These are phyloP conservation scores for Polytrichum commune DNA, from an alignment of 225 moss, liverwort and hornwort genomes.

Conservation along the genomic window DNA sequence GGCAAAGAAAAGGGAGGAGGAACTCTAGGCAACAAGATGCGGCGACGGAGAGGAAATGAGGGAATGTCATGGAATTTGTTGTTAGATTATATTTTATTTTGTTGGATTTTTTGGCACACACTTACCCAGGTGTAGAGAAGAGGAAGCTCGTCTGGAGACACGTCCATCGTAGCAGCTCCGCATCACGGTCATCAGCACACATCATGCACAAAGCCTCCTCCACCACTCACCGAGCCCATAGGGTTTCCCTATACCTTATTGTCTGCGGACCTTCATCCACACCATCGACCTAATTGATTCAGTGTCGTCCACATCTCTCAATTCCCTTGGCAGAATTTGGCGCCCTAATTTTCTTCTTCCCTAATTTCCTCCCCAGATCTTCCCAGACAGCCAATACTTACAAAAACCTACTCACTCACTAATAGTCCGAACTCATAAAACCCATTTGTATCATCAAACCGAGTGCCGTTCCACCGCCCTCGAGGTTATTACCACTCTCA, in stretches of 20 bases:
- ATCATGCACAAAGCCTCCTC: slow-evolving; percentile 20
- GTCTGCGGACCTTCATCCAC: not conserved
- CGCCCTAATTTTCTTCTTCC: too few species aligned
- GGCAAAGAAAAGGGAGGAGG: not conserved
- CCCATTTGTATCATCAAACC: too few species aligned
- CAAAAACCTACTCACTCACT: too few species aligned
- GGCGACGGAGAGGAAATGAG: not conserved
- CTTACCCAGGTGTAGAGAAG: slow-evolving; percentile 92
- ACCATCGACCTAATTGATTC: not conserved
- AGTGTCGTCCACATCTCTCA: not conserved
- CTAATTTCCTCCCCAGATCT: not conserved
- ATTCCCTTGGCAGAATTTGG: too few species aligned
- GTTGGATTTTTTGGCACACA: not conserved
- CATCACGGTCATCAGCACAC: slow-evolving; percentile 25
- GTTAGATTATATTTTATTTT: not conserved
- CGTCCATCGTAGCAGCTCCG: slow-evolving; percentile 71
- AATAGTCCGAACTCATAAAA: too few species aligned
- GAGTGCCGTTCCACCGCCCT: too few species aligned
- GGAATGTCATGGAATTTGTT: not conserved
- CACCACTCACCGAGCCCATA: slow-evolving; percentile 24
- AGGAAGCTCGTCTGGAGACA: slow-evolving; percentile 93
- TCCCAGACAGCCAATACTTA: not conserved
- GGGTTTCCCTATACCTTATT: slow-evolving; percentile 2
- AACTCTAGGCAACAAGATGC: not conserved
- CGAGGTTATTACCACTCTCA: too few species aligned